A percentile compares a stretch with the other conserved stretches of the same genome.
phyloP scores from a whole-genome alignment of 2,329 filamentous ascomycete species.

The Trichoderma citrinoviride region DNA sequence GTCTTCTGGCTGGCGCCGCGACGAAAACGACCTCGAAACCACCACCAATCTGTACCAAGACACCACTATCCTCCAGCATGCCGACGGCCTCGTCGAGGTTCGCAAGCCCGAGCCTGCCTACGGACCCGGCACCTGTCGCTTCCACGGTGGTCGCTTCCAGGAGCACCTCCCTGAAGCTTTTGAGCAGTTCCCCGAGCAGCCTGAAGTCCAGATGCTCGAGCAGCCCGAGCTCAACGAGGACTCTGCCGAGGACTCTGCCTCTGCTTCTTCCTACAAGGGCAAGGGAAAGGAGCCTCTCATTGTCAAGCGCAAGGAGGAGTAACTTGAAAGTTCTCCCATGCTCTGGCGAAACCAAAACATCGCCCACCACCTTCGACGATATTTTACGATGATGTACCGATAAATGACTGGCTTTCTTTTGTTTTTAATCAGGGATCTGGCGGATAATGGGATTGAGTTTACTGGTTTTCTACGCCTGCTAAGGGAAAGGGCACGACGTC shows the following conservation, averaged over 20 bases:
- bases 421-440: background rate
- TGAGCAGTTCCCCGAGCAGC: background rate
- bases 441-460: background rate
- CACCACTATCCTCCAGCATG: background rate
- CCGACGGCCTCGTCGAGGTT: background rate
- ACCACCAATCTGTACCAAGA: background rate
- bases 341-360: background rate
- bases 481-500: background rate
- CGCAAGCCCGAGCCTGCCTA: slow-evolving; percentile 1
- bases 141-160: background rate
- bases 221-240: background rate
- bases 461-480: background rate
- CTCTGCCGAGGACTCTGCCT: background rate
- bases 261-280: too few relatives aligned
- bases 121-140: background rate
- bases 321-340: background rate
- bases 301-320: background rate
- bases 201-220: background rate
- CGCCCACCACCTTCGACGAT: background rate
- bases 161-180: background rate
- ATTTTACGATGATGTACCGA: background rate
- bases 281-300: too few relatives aligned
- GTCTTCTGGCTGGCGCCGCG: background rate
- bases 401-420: slow-evolving; percentile 3
- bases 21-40: background rate